Percentiles rank a stretch among this genome's conserved stretches.
Evolutionary conservation across 805 yeast species (phyloP).

Genomic region (Candida namnaoensis): DNA sequence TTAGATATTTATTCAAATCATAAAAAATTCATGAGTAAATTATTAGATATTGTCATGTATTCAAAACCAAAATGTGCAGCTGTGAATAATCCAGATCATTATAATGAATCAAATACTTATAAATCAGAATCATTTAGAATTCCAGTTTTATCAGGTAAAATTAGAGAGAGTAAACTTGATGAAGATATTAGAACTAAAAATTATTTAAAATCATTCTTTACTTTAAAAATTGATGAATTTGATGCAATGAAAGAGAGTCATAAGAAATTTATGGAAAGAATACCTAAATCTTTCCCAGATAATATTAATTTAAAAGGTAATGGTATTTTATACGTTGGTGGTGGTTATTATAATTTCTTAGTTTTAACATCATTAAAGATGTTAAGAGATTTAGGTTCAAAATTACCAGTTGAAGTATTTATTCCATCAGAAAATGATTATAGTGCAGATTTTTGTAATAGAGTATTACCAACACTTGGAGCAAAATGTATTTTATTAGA

Average conservation of each 20-base stretch:
- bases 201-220: constrained; percentile 11
- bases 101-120: constrained; percentile 9
- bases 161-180: constrained; percentile 13
- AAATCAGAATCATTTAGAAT: constrained; percentile 10
- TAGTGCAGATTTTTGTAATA: constrained; percentile 63
- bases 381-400: constrained; percentile 57
- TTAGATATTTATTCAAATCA: constrained; percentile 5
- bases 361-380: constrained; percentile 43
- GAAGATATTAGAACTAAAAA: constrained; percentile 17
- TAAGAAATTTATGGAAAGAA: constrained; percentile 14
- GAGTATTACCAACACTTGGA: constrained; percentile 54
- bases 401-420: constrained; percentile 73
- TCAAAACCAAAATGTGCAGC: constrained; percentile 9
- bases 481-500: constrained; percentile 54
- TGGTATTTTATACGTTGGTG: constrained; percentile 71
- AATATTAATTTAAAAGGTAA: constrained; percentile 30
- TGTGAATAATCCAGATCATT: constrained; percentile 16
- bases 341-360: constrained; percentile 62
- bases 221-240: constrained; percentile 8
- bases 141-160: constrained; percentile 16
- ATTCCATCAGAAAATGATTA: constrained; percentile 65
- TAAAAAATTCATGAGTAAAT: constrained; percentile 12
- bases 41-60: constrained; percentile 7
- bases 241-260: constrained; percentile 11
- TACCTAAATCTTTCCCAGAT: constrained; percentile 34